Evolutionary conservation across 352 stramenopile genomes (phyloP), one percentile per base, ranked within the genome.

Genomic region (Phytophthora megakarya): DNA sequence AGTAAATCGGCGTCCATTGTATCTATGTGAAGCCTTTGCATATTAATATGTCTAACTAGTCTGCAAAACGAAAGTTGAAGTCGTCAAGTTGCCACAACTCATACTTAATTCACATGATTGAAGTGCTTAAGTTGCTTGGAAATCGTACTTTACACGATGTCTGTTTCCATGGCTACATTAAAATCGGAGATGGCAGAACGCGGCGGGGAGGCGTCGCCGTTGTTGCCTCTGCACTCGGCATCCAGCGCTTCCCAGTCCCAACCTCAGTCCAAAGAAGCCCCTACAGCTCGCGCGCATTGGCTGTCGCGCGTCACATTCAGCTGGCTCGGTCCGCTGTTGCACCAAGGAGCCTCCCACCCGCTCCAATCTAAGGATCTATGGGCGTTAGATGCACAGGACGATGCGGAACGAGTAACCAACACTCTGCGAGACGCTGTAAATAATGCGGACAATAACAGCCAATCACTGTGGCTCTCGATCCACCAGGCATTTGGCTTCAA

Each of bases 401-500:
- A 86, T 19, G 48, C 75, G 8, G 44, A 45, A 9, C 43, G 25
- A 3, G 74, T 88, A 26, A 70, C 67, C 19, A 53, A 62, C 21
- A 62, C 62, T 40, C 65, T 84, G 23, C 70, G 67, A 16, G 42
- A 63, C 2, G 66, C 67, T 16, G 38, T 65, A 28, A n/a, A 48
- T 40, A 15, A 45, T 25, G 28, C 15, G 33, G 16, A 33, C 38
- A 40, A 56, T 51, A 54, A 30, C n/a, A 44, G 44, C 5, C 46
- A 73, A 45, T 73, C 65, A 16, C 68, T 90, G 10, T 84, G 76
- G 76, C 42, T 49, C n/a, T 63, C 76, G 3, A 84, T 90, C 43
- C 73, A 61, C 9, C 48, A 80, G 48, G 78, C 88, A 7, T 98
- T 97, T 69, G 89, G 95, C 13, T 70, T 74, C 35, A 92, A 97